A percentile compares a stretch with the other conserved stretches of the same genome.
Evolutionary conservation across 2,329 filamentous ascomycete species (phyloP).

Genomic region (Immersiporthe knoxdaviesiana): DNA sequence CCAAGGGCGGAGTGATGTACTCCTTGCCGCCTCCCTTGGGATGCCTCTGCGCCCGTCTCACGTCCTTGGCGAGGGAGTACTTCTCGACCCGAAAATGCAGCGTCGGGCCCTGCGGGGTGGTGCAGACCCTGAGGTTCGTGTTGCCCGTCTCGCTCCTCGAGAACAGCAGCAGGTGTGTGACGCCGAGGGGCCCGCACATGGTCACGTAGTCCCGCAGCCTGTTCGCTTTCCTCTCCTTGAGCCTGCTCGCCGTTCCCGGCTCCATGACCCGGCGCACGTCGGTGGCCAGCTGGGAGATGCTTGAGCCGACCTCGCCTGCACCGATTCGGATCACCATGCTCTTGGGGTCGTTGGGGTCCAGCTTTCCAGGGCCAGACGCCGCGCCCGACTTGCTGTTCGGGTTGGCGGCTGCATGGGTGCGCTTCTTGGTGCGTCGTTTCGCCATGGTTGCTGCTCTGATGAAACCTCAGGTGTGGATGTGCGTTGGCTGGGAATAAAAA

Average conservation of each 20-base stretch:
- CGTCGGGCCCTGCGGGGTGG: slow-evolving; percentile 88
- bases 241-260: slow-evolving; percentile 83
- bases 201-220: slow-evolving; percentile 88
- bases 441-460: slow-evolving; percentile 67
- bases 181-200: slow-evolving; percentile 93
- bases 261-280: slow-evolving; percentile 96
- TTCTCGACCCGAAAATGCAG: slow-evolving; percentile 93
- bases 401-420: slow-evolving; percentile 75
- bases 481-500: background rate
- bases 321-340: slow-evolving; percentile 98
- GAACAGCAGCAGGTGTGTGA: slow-evolving; percentile 91
- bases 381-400: slow-evolving; percentile 58
- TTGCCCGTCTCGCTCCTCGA: slow-evolving; percentile 88
- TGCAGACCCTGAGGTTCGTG: slow-evolving; percentile 85
- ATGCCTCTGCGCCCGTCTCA: slow-evolving; percentile 80
- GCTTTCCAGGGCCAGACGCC: slow-evolving; percentile 59
- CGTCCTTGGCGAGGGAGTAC: slow-evolving; percentile 92
- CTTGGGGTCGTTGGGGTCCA: slow-evolving; percentile 75
- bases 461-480: background rate
- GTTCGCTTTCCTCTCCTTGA: slow-evolving; percentile 90
- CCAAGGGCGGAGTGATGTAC: slow-evolving; percentile 80
- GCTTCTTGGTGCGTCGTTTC: slow-evolving; percentile 81
- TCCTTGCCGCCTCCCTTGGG: slow-evolving; percentile 83
- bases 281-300: slow-evolving; percentile 85
- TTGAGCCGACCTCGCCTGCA: slow-evolving; percentile 88